Percentiles rank a stretch among this genome's conserved stretches.
These are phyloP conservation scores for Cicer chorassanicum DNA, from an alignment of 306 rosid genomes.

Conservation along the genomic window DNA sequence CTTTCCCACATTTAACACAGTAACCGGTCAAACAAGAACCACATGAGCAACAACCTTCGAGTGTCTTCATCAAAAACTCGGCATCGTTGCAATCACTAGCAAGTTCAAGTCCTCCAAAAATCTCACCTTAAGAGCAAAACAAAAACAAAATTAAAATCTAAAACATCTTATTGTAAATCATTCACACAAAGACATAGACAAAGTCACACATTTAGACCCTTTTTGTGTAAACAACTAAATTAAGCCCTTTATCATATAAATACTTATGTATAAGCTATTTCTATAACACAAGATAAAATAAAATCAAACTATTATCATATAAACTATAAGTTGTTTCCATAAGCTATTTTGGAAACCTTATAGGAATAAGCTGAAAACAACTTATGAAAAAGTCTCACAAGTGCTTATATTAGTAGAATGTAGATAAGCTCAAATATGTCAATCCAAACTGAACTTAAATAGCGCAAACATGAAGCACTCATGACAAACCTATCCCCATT, in stretches of 20 bases:
- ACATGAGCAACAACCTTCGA: slow-evolving; percentile 62
- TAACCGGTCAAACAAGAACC: slow-evolving; percentile 42
- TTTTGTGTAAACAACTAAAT: too few species aligned
- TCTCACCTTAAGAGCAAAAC: slow-evolving; percentile 65
- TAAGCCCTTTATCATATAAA: too few species aligned
- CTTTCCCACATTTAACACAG: slow-evolving; percentile 48
- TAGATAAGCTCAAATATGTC: too few species aligned
- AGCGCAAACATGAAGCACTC: slow-evolving; percentile 19
- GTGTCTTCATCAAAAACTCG: slow-evolving; percentile 69
- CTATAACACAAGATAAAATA: too few species aligned
- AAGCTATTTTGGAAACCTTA: too few species aligned
- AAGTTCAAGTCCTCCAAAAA: slow-evolving; percentile 76
- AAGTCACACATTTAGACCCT: slow-evolving; percentile 7
- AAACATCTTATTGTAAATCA: slow-evolving; percentile 6
- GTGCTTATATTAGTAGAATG: too few species aligned
- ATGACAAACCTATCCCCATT: neutral
- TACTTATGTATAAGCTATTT: too few species aligned
- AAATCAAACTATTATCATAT: too few species aligned
- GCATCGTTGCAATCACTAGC: slow-evolving; percentile 69
- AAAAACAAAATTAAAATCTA: slow-evolving; percentile 17
- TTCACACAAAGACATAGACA: slow-evolving; percentile 30
- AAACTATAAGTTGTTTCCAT: too few species aligned
- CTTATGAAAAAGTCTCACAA: too few species aligned
- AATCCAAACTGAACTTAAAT: neutral
- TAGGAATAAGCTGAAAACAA: too few species aligned